Conservation (phyloP, 495 filamentous ascomycete species). For the Patellaria atrata region DNA sequence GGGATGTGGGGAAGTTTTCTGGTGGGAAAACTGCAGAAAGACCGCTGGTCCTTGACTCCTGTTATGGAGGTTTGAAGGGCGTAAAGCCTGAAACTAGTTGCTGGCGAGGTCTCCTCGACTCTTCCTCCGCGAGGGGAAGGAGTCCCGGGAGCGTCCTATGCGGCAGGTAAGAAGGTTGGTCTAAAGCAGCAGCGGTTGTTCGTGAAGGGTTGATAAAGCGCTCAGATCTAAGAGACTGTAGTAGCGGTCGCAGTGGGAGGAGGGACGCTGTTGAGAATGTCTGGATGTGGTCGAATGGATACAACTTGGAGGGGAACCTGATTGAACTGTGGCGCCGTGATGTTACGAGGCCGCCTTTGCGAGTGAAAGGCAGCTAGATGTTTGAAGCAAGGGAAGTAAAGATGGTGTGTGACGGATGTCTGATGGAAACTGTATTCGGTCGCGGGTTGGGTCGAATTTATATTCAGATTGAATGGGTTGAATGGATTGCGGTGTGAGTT, state of each 20-base stretch:
- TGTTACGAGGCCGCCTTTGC: too few relatives aligned
- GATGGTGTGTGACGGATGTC: too few relatives aligned
- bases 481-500: too few relatives aligned
- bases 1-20: constrained; percentile 10
- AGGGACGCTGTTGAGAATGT: constrained; percentile 54
- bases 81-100: constrained; percentile 66
- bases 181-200: constrained; percentile 32
- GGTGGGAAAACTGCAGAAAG: too few relatives aligned
- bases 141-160: constrained; percentile 91
- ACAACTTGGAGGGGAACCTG: constrained; percentile 87
- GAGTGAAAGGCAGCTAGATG: too few relatives aligned
- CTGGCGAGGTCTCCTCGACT: constrained; percentile 78
- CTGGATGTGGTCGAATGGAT: constrained; percentile 39
- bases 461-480: too few relatives aligned
- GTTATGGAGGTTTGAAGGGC: constrained; percentile 84
- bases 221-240: constrained; percentile 34
- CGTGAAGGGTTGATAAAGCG: constrained; percentile 28
- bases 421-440: too few relatives aligned
- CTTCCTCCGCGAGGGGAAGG: constrained; percentile 95
- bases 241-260: constrained; percentile 49
- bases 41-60: too few relatives aligned
- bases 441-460: too few relatives aligned
- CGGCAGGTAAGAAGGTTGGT: constrained; percentile 77
- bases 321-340: too few relatives aligned
- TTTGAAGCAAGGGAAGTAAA: too few relatives aligned